Conservation (phyloP, 495 filamentous ascomycete genomes). For the Daldinia bambusicola region DNA sequence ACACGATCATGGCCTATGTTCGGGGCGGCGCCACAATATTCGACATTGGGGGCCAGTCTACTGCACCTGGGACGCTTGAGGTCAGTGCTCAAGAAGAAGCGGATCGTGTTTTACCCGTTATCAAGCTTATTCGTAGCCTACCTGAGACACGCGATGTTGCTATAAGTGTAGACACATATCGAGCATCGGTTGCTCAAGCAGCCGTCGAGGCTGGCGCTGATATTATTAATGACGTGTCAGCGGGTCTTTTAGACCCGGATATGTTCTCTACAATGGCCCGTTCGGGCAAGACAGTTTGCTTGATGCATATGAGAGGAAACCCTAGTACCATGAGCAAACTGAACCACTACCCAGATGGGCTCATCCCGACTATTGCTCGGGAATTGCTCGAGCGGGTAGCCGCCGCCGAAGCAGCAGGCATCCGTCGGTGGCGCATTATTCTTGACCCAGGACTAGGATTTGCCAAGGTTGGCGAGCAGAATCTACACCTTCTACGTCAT, state of each 20-base stretch:
- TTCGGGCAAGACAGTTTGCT: conserved; percentile 81
- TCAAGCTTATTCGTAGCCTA: conserved; percentile 75
- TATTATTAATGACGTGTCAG: conserved; percentile 95
- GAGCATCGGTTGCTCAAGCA: conserved; percentile 81
- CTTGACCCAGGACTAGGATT: conserved; percentile 96
- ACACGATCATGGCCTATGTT: conserved; percentile 68
- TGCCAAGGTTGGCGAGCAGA: conserved; percentile 82
- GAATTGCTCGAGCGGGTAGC: conserved; percentile 77
- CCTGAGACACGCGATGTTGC: conserved; percentile 69
- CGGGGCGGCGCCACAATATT: conserved; percentile 79
- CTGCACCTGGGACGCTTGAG: conserved; percentile 75
- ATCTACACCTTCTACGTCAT: conserved; percentile 78
- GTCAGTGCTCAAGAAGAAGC: conserved; percentile 78
- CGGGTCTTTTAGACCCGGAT: conserved; percentile 76
- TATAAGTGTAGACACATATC: conserved; percentile 93
- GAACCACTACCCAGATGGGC: conserved; percentile 75
- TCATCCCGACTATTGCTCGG: conserved; percentile 72
- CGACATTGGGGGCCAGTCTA: conserved; percentile 94
- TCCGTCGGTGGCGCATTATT: conserved; percentile 92
- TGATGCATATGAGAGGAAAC: conserved; percentile 96
- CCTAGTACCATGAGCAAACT: conserved; percentile 82
- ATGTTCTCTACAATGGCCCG: conserved; percentile 86
- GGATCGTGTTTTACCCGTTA: conserved; percentile 78
- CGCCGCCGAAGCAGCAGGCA: conserved; percentile 83
- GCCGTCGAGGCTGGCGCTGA: conserved; percentile 87